Evolutionary conservation across 345 rosid species (phyloP), one percentile per base, ranked within the genome.

Genomic region (Raphanus sativus): DNA sequence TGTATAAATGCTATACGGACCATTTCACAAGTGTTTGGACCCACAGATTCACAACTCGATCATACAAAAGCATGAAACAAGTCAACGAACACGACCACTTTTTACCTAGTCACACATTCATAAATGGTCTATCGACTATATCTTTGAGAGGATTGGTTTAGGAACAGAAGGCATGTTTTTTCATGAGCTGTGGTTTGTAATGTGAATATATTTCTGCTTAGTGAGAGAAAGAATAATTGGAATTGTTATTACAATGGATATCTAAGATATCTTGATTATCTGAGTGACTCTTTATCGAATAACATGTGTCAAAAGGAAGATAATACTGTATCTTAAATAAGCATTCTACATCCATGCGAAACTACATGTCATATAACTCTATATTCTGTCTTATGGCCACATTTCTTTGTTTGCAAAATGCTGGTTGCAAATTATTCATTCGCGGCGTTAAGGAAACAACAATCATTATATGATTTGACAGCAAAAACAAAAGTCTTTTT

Each of bases 131-230:
- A 30, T 58, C 13, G 4, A 62, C 38, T 69, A 26, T 75, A 56
- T 56, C 58, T 26, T 7, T 7, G 32, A 28, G 50, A 16, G 29
- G 33, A 5, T 32, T 62, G 33, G 32, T 32, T 73, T 63, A 16
- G 62, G 69, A 73, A 65, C 62, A 77, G 48, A n/a, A n/a, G n/a
- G n/a, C n/a, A n/a, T 38, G 29, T n/a, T 40, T 45, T 15, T 45
- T 45, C 52, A 12, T 13, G 5, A 45, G 16, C 12, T 45, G 52
- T 12, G n/a, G 5, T 45, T 45, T 45, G 6, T 45, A 45, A 45
- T 78, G 62, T 71, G n/a, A 50, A n/a, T 65, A 48, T 70, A 12
- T 34, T 16, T 71, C 24, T 56, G 67, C 54, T 33, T 4, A 58
- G 68, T n/a, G 24, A 56, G 72, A 29, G 72, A 29, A 16, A 66